These are phyloP conservation scores for Globisporangium takayamanum DNA, from an alignment of 352 stramenopile genomes.

Conservation along the genomic window DNA sequence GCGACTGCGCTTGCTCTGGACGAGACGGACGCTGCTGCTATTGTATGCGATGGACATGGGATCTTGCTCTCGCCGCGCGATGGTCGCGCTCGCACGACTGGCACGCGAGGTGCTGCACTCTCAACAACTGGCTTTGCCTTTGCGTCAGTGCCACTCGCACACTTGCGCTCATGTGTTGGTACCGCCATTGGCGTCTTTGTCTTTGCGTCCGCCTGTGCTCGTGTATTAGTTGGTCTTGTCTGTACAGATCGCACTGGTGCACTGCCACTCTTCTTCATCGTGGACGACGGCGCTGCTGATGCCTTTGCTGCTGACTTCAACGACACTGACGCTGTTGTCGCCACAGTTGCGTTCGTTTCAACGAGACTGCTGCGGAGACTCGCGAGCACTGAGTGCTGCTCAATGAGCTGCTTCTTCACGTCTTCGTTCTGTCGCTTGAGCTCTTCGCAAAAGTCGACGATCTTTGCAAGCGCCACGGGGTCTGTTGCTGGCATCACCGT, in stretches of 20 bases:
- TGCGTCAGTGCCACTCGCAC: no score
- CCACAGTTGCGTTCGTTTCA: slow-evolving; percentile 7
- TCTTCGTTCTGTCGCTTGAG: slow-evolving; percentile 57
- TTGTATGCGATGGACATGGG: slow-evolving; percentile 13
- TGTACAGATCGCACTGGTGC: no score
- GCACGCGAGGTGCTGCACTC: not conserved
- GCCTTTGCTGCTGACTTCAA: not conserved
- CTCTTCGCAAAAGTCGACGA: slow-evolving; percentile 50
- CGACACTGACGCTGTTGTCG: not conserved
- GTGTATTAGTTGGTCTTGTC: no score
- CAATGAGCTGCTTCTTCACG: slow-evolving; percentile 35
- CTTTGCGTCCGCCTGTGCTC: not conserved
- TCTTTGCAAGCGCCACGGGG: slow-evolving; percentile 27
- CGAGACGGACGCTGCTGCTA: no score
- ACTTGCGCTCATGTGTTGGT: not conserved
- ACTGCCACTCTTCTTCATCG: not conserved
- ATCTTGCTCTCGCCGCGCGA: slow-evolving; percentile 27
- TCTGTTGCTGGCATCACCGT: slow-evolving; percentile 12
- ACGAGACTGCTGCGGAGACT: slow-evolving; percentile 16
- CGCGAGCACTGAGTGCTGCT: slow-evolving; percentile 38
- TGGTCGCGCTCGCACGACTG: slow-evolving; percentile 16
- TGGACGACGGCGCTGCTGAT: not conserved
- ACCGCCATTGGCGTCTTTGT: not conserved
- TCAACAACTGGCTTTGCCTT: no score
- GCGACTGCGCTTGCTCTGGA: not conserved